Evolutionary conservation across 495 filamentous ascomycete species (phyloP).

Genomic region (Trichodelitschia bisporula): DNA sequence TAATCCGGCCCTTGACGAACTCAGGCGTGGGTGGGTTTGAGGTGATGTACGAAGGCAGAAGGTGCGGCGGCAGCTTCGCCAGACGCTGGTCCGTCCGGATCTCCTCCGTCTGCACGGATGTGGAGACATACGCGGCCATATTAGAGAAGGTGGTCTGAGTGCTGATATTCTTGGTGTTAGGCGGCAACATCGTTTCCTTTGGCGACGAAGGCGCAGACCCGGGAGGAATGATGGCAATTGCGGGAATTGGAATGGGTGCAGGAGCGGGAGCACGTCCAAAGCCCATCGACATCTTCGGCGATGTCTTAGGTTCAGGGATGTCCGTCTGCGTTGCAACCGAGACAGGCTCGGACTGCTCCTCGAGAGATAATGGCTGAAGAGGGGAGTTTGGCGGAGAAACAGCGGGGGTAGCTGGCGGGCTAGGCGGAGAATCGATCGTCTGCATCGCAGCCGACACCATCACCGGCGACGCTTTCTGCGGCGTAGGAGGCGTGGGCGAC

Average conservation of each 20-base stretch:
- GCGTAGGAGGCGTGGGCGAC: constrained; percentile 4
- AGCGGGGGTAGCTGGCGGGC: constrained; percentile 43
- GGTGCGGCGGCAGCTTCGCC: constrained; percentile 46
- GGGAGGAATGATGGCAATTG: constrained; percentile 41
- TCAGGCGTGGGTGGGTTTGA: constrained; percentile 29
- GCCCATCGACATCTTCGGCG: constrained; percentile 2
- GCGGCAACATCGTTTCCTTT: constrained; percentile 32
- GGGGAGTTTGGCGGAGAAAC: constrained; percentile 11
- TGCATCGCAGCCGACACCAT: constrained; percentile 56
- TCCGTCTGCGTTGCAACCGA: constrained; percentile 58
- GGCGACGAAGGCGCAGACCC: constrained; percentile 38
- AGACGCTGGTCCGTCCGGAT: constrained; percentile 56
- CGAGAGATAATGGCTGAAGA: constrained; percentile 10
- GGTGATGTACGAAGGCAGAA: constrained; percentile 46
- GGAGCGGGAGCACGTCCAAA: constrained; percentile 12
- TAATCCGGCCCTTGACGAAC: constrained; percentile 4
- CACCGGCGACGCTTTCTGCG: constrained; percentile 9
- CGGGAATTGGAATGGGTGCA: constrained; percentile 31
- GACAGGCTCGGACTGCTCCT: constrained; percentile 16
- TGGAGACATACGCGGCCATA: constrained; percentile 19
- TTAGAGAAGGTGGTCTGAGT: constrained; percentile 25
- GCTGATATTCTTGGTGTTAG: constrained; percentile 34
- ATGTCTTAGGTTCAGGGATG: constrained; percentile 10
- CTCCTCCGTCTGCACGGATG: constrained; percentile 64
- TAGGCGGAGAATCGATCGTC: constrained; percentile 38